Conservation (phyloP, 208 protist species). For the Trichomonas gallinae region DNA sequence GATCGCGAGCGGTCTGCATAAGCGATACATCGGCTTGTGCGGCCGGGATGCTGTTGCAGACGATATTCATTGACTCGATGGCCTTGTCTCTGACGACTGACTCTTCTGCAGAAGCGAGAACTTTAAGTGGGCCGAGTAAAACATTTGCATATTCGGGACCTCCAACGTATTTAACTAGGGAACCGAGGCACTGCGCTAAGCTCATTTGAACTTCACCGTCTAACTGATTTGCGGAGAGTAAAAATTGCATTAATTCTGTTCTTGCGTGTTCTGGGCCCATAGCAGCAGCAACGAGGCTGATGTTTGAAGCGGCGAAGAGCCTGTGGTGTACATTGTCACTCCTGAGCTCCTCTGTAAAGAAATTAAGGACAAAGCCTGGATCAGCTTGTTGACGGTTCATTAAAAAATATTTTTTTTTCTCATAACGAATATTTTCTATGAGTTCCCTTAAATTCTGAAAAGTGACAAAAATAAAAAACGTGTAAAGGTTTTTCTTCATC, state of each 20-base stretch:
- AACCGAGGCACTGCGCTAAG: not conserved
- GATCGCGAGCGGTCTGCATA: not conserved
- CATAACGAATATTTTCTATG: not conserved
- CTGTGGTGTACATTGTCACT: conserved; percentile 1
- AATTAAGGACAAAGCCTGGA: conserved; percentile 2
- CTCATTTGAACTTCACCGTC: conserved; percentile 19
- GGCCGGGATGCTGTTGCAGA: not conserved
- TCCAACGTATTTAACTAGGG: not conserved
- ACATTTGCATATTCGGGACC: conserved; percentile 21
- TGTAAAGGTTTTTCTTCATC: too few relatives aligned
- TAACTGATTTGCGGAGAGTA: not conserved
- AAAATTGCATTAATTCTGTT: not conserved
- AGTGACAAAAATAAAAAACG: too few relatives aligned
- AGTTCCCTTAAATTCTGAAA: not conserved
- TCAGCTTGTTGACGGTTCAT: conserved; percentile 13
- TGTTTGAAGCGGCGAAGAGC: not conserved
- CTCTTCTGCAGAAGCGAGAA: not conserved
- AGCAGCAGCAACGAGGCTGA: not conserved
- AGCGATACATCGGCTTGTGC: not conserved
- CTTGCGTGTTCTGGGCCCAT: conserved; percentile 6
- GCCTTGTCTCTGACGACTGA: not conserved
- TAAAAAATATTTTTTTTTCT: not conserved
- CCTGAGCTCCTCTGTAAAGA: conserved; percentile 2
- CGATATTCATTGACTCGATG: not conserved
- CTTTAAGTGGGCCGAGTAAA: conserved; percentile 8